phyloP scores from a whole-genome alignment of 495 filamentous ascomycete species.

The Penicillium arizonense region DNA sequence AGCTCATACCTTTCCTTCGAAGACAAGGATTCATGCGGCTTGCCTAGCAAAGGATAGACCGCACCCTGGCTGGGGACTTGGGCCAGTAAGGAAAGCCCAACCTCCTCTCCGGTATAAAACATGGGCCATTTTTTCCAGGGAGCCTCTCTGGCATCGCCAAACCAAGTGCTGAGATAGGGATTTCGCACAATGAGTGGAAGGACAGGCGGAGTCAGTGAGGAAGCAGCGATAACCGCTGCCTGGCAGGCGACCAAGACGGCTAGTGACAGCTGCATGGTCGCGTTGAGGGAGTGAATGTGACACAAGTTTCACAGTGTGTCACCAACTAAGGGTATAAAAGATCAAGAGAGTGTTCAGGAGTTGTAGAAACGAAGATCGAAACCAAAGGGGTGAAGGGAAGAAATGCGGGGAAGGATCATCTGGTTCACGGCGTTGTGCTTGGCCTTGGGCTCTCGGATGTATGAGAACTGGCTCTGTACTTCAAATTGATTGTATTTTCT shows the following conservation, averaged over 20 bases:
- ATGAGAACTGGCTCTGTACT: too few relatives aligned
- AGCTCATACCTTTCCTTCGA: constrained; percentile 41
- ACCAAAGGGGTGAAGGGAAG: constrained; percentile 11
- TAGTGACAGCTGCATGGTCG: constrained; percentile 36
- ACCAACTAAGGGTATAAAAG: too few relatives aligned
- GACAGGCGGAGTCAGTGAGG: constrained; percentile 69
- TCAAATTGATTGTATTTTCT: neutral
- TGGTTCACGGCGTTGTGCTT: neutral
- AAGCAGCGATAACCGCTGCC: constrained; percentile 39
- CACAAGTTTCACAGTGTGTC: neutral
- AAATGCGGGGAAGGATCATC: constrained; percentile 2
- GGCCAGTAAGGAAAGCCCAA: constrained; percentile 81
- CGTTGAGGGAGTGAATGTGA: constrained; percentile 1
- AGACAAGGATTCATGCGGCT: constrained; percentile 76
- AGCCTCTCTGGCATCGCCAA: constrained; percentile 69
- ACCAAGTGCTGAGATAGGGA: constrained; percentile 89
- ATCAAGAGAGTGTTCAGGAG: constrained; percentile 1
- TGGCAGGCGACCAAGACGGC: constrained; percentile 36
- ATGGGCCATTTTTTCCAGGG: constrained; percentile 97
- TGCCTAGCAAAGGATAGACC: constrained; percentile 85
- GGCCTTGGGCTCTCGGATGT: neutral
- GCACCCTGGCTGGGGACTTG: constrained; percentile 64
- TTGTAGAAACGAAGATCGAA: neutral
- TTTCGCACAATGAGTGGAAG: constrained; percentile 87
- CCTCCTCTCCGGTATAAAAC: constrained; percentile 85